phyloP scores from a whole-genome alignment of 2,329 filamentous ascomycete genomes.

The Colletotrichum aenigma region DNA sequence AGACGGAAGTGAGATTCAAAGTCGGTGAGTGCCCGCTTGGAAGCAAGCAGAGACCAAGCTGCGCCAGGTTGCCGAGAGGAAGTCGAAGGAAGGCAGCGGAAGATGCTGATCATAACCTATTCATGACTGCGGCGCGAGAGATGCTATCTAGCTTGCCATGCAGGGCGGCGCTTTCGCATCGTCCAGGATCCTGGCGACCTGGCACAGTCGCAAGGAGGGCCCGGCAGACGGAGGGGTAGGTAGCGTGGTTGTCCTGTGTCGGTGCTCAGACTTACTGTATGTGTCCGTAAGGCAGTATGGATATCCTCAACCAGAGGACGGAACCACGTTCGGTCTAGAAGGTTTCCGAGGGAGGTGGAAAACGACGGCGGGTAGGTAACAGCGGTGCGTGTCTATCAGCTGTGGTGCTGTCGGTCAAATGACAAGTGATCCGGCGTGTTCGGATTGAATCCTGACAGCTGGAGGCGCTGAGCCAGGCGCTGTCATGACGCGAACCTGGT shows the following conservation, averaged over 20 bases:
- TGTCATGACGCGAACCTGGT: constrained; percentile 2
- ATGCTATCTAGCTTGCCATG: neutral
- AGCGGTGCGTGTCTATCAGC: neutral
- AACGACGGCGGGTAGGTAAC: neutral
- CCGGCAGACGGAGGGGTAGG: neutral
- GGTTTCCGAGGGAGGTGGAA: neutral
- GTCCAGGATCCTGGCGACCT: neutral
- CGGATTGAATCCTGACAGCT: neutral
- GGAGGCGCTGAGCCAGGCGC: neutral
- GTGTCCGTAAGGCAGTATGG: neutral
- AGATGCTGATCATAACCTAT: neutral
- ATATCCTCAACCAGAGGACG: constrained; percentile 1
- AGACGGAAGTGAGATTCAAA: neutral
- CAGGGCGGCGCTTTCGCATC: neutral
- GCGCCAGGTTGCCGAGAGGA: neutral
- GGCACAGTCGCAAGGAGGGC: neutral
- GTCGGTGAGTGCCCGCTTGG: neutral
- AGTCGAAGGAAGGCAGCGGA: neutral
- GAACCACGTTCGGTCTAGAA: neutral
- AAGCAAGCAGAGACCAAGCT: neutral
- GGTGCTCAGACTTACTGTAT: neutral
- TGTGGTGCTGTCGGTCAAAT: neutral
- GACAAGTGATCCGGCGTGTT: neutral
- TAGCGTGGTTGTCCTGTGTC: neutral
- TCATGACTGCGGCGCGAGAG: neutral